Conservation (phyloP, 192 early-diverging fungal genomes). For the Mortierella claussenii region DNA sequence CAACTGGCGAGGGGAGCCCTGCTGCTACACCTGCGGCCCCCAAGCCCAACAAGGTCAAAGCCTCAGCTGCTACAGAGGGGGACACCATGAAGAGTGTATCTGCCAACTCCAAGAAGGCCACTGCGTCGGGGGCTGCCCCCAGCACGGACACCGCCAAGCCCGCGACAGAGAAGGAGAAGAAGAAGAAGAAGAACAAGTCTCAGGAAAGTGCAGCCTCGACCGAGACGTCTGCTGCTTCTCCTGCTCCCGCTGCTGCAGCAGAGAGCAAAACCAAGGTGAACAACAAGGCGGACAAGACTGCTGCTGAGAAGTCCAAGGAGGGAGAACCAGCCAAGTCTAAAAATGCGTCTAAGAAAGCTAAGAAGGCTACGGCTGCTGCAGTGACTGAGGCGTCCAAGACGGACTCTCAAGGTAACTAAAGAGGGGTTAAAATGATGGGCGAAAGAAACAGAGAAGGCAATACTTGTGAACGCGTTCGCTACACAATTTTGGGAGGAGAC, state of each 20-base stretch:
- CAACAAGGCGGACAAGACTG: background rate
- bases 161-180: background rate
- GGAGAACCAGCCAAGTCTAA: background rate
- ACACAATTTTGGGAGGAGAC: too few species aligned
- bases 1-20: background rate
- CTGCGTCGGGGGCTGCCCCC: background rate
- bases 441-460: too few species aligned
- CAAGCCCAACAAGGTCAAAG: conserved; percentile 5
- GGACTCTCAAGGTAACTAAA: conserved; percentile 16
- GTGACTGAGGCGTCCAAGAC: conserved; percentile 5
- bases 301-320: background rate
- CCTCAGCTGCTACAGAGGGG: conserved; percentile 1
- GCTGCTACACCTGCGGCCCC: background rate
- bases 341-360: conserved; percentile 7
- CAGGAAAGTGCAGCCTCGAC: background rate
- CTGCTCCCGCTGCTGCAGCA: background rate
- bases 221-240: background rate
- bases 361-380: conserved; percentile 5
- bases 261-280: background rate
- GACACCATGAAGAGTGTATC: conserved; percentile 29
- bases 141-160: background rate
- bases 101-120: conserved; percentile 13
- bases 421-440: too few species aligned
- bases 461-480: too few species aligned
- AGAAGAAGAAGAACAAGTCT: conserved; percentile 18